Percentiles rank a stretch among this genome's conserved stretches.
phyloP scores from a whole-genome alignment of 345 rosid genomes.

The Gossypium ekmanianum region DNA sequence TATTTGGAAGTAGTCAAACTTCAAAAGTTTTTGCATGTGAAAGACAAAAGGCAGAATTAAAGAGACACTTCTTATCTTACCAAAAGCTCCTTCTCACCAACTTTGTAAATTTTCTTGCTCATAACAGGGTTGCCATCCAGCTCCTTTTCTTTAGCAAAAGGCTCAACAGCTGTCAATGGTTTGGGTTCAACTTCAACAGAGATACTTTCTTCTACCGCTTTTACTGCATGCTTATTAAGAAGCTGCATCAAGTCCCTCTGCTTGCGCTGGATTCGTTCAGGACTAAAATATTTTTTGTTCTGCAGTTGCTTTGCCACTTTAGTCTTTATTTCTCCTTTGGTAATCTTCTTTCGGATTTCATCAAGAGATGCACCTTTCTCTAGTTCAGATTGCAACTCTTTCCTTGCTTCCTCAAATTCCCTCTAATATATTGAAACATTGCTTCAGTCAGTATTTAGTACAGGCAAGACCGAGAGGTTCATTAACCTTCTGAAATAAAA shows the following conservation, averaged over 20 bases:
- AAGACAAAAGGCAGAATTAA: not conserved
- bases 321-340: conserved; percentile 48
- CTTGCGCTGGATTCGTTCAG: conserved; percentile 72
- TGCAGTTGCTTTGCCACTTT: conserved; percentile 29
- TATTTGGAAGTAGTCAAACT: conserved; percentile 13
- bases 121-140: conserved; percentile 44
- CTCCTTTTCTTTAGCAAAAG: conserved; percentile 59
- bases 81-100: conserved; percentile 66
- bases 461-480: conserved; percentile 5
- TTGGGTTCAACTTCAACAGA: conserved; percentile 48
- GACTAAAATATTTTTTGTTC: conserved; percentile 34
- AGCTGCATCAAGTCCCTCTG: conserved; percentile 64
- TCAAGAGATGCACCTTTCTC: conserved; percentile 51
- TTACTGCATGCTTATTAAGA: conserved; percentile 45
- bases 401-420: conserved; percentile 71
- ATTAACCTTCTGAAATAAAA: not conserved
- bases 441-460: conserved; percentile 9
- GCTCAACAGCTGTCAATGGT: conserved; percentile 56
- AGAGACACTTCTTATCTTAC: conserved; percentile 42
- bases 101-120: conserved; percentile 63
- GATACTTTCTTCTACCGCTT: conserved; percentile 30
- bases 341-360: conserved; percentile 50
- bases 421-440: conserved; percentile 30
- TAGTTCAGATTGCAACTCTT: conserved; percentile 56
- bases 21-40: conserved; percentile 18